Conservation (phyloP, 331 rosid genomes). For the Erythrophleum ivorense region DNA sequence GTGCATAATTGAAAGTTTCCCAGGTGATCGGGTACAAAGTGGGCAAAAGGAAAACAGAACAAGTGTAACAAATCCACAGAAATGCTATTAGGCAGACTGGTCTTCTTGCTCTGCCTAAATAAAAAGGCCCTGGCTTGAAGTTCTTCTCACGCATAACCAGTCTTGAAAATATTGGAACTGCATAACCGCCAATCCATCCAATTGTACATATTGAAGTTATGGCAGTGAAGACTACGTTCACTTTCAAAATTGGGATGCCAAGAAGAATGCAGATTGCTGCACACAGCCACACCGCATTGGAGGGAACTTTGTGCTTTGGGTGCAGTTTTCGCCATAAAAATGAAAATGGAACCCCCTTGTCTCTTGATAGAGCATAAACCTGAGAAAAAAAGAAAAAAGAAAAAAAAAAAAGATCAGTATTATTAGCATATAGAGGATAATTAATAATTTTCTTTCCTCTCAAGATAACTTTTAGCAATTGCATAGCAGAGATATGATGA, state of each 20-base stretch:
- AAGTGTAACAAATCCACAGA: conserved; percentile 79
- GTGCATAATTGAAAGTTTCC: conserved; percentile 65
- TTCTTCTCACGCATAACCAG: conserved; percentile 69
- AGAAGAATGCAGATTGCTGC: conserved; percentile 75
- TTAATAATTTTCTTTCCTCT: too few species aligned
- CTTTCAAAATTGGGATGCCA: conserved; percentile 76
- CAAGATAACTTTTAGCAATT: conserved; percentile 4
- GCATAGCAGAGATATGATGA: background rate
- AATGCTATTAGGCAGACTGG: conserved; percentile 70
- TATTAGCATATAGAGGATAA: too few species aligned
- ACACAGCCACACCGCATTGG: conserved; percentile 84
- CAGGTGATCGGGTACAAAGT: conserved; percentile 69
- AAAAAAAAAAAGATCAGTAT: too few species aligned
- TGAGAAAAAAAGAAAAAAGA: conserved; percentile 25
- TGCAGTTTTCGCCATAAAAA: conserved; percentile 66
- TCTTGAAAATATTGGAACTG: conserved; percentile 82
- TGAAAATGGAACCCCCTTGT: conserved; percentile 76
- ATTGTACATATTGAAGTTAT: conserved; percentile 75
- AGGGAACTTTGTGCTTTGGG: conserved; percentile 76
- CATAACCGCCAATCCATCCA: conserved; percentile 88
- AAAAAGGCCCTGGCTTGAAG: conserved; percentile 77
- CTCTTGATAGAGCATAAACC: conserved; percentile 89
- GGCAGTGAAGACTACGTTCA: conserved; percentile 75
- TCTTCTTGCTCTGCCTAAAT: conserved; percentile 78
- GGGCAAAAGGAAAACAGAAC: conserved; percentile 83